phyloP scores from a whole-genome alignment of 1,284 basidiomycete genomes.

The Apiotrichum montevideense region DNA sequence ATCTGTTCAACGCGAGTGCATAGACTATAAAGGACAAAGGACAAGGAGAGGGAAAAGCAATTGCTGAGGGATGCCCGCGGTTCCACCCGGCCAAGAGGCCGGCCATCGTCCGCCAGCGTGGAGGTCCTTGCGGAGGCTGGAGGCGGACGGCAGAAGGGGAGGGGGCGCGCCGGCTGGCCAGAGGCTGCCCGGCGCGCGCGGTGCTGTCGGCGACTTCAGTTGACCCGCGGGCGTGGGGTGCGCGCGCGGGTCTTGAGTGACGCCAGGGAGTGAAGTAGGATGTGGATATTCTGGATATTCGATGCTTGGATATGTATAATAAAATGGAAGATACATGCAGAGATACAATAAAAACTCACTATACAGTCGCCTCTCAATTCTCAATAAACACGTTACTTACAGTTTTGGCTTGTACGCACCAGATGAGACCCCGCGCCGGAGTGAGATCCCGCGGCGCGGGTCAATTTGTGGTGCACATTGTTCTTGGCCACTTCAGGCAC shows the following conservation, averaged over 20 bases:
- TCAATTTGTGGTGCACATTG: slow-evolving; percentile 21
- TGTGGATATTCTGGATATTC: slow-evolving; percentile 14
- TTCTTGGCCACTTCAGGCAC: slow-evolving; percentile 45
- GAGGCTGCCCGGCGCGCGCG: too few species aligned
- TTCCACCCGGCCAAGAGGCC: too few species aligned
- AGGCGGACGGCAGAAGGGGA: too few species aligned
- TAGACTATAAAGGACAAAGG: too few species aligned
- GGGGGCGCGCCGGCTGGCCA: too few species aligned
- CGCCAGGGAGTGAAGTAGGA: slow-evolving; percentile 21
- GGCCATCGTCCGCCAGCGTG: too few species aligned
- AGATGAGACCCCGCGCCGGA: slow-evolving; percentile 23
- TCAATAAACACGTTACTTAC: too few species aligned
- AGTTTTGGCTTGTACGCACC: slow-evolving; percentile 13
- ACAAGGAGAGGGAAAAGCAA: too few species aligned
- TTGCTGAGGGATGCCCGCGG: too few species aligned
- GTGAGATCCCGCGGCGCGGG: slow-evolving; percentile 16
- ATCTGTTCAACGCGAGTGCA: background rate
- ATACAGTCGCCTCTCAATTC: background rate
- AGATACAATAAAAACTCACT: background rate
- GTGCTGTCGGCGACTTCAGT: slow-evolving; percentile 12
- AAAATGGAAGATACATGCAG: too few species aligned
- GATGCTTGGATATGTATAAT: background rate
- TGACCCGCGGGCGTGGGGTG: slow-evolving; percentile 8
- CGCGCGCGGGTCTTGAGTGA: slow-evolving; percentile 21
- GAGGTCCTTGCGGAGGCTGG: too few species aligned